These are phyloP conservation scores for Pseudotsuga menziesii DNA, from an alignment of 75 land plant genomes.

Conservation along the genomic window DNA sequence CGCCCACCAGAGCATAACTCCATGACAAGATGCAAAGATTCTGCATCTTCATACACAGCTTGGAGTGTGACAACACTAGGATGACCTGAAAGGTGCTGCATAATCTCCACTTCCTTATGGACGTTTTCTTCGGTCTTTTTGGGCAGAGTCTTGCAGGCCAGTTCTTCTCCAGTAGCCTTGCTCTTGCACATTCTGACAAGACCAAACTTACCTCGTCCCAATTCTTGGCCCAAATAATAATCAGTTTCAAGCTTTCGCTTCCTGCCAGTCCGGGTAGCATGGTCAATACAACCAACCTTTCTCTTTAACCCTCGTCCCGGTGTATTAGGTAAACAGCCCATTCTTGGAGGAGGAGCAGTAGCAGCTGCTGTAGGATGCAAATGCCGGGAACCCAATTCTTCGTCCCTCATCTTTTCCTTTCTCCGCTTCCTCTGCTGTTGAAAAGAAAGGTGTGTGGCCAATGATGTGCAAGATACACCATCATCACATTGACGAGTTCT, in stretches of 20 bases:
- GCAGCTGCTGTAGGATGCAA: conserved; percentile 23
- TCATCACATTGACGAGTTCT: not conserved
- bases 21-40: conserved; percentile 83
- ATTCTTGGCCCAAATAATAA: conserved; percentile 26
- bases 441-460: not conserved
- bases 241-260: conserved; percentile 44
- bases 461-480: not conserved
- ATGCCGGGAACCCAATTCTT: not conserved
- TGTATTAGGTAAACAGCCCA: conserved; percentile 10
- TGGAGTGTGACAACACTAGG: conserved; percentile 68
- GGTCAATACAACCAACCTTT: conserved; percentile 57
- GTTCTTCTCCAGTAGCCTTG: conserved; percentile 41
- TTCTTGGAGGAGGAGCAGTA: conserved; percentile 39
- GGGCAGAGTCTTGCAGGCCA: conserved; percentile 71
- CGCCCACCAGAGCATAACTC: conserved; percentile 82
- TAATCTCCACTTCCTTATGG: conserved; percentile 82
- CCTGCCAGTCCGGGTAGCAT: conserved; percentile 34
- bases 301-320: conserved; percentile 51
- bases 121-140: conserved; percentile 67
- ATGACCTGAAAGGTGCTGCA: conserved; percentile 91
- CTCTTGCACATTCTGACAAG: conserved; percentile 49
- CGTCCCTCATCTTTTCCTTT: conserved; percentile 5
- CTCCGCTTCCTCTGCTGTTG: not conserved
- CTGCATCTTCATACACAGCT: conserved; percentile 72
- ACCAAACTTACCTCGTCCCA: conserved; percentile 80